A percentile compares a stretch with the other conserved stretches of the same genome.
phyloP scores from a whole-genome alignment of 208 protist species.

The Leishmania guyanensis region DNA sequence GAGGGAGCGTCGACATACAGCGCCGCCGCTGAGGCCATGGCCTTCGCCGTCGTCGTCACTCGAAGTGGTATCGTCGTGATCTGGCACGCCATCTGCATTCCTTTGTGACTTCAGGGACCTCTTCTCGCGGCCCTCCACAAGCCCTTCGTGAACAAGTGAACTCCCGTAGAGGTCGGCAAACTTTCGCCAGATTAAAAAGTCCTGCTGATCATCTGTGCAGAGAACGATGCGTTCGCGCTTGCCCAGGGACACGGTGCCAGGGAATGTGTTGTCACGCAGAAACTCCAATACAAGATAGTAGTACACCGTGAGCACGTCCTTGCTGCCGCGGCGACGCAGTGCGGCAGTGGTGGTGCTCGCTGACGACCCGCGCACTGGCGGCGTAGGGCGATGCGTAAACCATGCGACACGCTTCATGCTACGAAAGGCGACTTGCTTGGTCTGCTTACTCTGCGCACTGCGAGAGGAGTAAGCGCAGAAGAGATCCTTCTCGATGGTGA shows the following conservation, averaged over 20 bases:
- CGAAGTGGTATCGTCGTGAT: conserved; percentile 59
- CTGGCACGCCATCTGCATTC: conserved; percentile 24
- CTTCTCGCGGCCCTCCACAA: conserved; percentile 24
- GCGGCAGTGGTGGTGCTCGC: not conserved
- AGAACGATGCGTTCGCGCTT: conserved; percentile 80
- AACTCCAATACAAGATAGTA: conserved; percentile 88
- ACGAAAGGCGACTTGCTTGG: conserved; percentile 72
- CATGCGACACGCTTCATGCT: conserved; percentile 78
- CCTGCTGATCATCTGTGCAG: conserved; percentile 79
- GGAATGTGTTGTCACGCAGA: conserved; percentile 54
- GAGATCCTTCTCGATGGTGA: conserved; percentile 68
- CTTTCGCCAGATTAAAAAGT: conserved; percentile 80
- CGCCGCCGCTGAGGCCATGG: not conserved
- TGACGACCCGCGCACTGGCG: conserved; percentile 1
- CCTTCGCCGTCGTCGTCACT: conserved; percentile 49
- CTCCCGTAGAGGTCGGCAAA: conserved; percentile 75
- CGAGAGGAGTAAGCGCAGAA: conserved; percentile 73
- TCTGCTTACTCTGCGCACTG: conserved; percentile 45
- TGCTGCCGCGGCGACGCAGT: conserved; percentile 7
- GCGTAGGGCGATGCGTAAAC: conserved; percentile 69
- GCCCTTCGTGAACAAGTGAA: conserved; percentile 26
- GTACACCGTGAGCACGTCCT: conserved; percentile 34
- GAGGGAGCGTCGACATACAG: conserved; percentile 1
- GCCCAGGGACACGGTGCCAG: conserved; percentile 28
- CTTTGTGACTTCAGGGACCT: not conserved